Evolutionary conservation across 73 alveolate genomes (phyloP), one percentile per base, ranked within the genome.

Genomic region (Urostyla sp.): DNA sequence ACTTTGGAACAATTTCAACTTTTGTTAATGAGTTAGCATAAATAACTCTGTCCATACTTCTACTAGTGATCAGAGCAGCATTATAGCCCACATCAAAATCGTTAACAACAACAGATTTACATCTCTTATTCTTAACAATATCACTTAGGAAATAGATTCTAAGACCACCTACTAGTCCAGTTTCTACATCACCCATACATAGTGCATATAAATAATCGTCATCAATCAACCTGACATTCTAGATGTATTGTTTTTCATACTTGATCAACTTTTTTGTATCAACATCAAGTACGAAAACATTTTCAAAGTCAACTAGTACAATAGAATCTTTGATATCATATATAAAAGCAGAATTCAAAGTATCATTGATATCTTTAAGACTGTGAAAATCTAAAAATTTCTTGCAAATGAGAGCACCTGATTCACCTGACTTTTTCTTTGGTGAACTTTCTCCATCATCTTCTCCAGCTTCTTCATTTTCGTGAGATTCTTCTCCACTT

Each of bases 141-240:
- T 46, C 13, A 46, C 49, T 69, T 54, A n/a, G 35, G 72, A 69
- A 48, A 45, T 69, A 69, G 38, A 69, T 46, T 0, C 83, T 69
- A 38, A 60, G 8, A 10, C 32, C 35, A 16, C 83, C 34, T 4
- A 18, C n/a, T n/a, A n/a, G 59, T 23, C 27, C 27, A 4, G 18
- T 48, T 27, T 57, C 34, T 31, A 46, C 48, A 38, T 69, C n/a
- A n/a, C n/a, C n/a, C n/a, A n/a, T 69, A 50, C 40, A 46, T 2
- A 69, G 37, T 2, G 83, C 67, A 31, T 69, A 69, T 8, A 45
- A 23, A 32, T 69, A 69, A 6, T 46, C 53, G n/a, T 45, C 67
- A 49, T 69, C 83, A 20, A 69, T 69, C 6, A 69, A n/a, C n/a
- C n/a, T n/a, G n/a, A n/a, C n/a, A n/a, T n/a, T n/a, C n/a, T n/a